Conservation (phyloP, 2,329 filamentous ascomycete genomes). For the Plectosphaerella sp. region DNA sequence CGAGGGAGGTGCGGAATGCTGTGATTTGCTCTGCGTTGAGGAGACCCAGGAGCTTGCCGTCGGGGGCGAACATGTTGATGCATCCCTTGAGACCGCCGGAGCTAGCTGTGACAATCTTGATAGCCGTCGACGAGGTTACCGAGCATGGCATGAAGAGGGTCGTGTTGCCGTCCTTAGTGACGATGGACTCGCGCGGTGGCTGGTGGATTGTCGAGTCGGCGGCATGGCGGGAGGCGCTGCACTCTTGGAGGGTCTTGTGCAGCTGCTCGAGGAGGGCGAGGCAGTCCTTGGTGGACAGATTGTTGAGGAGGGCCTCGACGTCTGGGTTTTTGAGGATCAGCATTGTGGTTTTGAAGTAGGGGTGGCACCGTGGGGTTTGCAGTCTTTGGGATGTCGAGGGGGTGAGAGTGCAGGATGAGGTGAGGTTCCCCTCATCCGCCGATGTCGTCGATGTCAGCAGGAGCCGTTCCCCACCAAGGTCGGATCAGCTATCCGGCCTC, state of each 20-base stretch:
- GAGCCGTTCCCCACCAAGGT: too few species aligned
- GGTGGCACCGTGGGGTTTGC: too few species aligned
- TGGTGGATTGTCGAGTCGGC: background rate
- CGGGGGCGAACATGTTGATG: background rate
- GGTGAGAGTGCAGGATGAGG: too few species aligned
- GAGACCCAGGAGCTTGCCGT: constrained; percentile 35
- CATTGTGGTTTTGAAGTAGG: background rate
- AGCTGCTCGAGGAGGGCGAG: background rate
- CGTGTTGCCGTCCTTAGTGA: background rate
- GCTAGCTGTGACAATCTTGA: background rate
- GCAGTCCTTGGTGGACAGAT: background rate
- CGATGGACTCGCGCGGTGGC: background rate
- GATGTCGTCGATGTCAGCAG: too few species aligned
- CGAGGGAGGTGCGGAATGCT: constrained; percentile 64
- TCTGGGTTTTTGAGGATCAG: background rate
- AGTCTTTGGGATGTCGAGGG: too few species aligned
- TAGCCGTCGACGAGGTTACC: background rate
- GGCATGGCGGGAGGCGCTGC: background rate
- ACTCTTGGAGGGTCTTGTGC: background rate
- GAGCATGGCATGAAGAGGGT: background rate
- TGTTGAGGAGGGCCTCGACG: background rate
- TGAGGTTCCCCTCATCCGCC: too few species aligned
- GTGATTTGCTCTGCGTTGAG: constrained; percentile 66
- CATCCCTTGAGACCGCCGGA: background rate
- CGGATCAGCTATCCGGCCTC: too few species aligned